phyloP scores from a whole-genome alignment of 768 basidiomycete genomes.

The Megacollybia marginata region DNA sequence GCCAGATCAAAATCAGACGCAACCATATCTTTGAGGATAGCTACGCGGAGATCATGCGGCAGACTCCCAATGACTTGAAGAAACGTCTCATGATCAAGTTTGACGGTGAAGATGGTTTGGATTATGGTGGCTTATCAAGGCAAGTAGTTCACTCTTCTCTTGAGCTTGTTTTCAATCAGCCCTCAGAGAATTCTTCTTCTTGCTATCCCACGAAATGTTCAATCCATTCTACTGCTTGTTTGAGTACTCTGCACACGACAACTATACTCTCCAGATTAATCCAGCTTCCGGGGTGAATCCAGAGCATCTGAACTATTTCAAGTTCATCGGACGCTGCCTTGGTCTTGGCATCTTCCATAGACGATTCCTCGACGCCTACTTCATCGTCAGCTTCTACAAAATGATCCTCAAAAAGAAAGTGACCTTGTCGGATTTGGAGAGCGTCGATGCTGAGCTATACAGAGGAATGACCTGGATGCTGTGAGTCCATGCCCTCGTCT shows the following conservation, averaged over 20 bases:
- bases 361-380: slow-evolving; percentile 98
- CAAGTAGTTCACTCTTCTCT: slow-evolving; percentile 26
- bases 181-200: slow-evolving; percentile 96
- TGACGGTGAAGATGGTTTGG: slow-evolving; percentile 96
- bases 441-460: slow-evolving; percentile 91
- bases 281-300: slow-evolving; percentile 97
- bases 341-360: slow-evolving; percentile 98
- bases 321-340: slow-evolving; percentile 95
- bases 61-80: slow-evolving; percentile 97
- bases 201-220: slow-evolving; percentile 99
- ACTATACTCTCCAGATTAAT: slow-evolving; percentile 99
- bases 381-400: slow-evolving; percentile 99
- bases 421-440: slow-evolving; percentile 86
- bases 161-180: slow-evolving; percentile 1
- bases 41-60: slow-evolving; percentile 99
- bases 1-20: slow-evolving; percentile 96
- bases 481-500: slow-evolving; percentile 39
- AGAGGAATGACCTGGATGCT: slow-evolving; percentile 99
- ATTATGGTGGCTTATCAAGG: slow-evolving; percentile 98
- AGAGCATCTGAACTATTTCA: slow-evolving; percentile 99
- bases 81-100: slow-evolving; percentile 99
- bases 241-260: slow-evolving; percentile 99
- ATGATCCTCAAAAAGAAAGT: slow-evolving; percentile 99
- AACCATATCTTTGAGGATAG: slow-evolving; percentile 99
- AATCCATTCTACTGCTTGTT: slow-evolving; percentile 99